Evolutionary conservation across 2,329 filamentous ascomycete genomes (phyloP).

Genomic region (Aspergillus versicolor): DNA sequence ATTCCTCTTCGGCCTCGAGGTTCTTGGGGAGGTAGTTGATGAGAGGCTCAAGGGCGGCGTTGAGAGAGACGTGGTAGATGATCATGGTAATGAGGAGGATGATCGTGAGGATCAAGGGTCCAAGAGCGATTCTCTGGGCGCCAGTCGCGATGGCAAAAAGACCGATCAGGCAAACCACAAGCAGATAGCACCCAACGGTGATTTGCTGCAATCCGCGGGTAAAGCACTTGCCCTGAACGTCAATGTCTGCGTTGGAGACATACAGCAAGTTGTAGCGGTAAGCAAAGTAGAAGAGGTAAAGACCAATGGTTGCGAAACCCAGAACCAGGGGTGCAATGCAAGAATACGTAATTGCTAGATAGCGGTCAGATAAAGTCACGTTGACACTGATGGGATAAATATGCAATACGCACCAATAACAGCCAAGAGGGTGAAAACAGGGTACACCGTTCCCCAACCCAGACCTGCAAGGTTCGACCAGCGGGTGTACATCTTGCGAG

Average conservation of each 20-base stretch:
- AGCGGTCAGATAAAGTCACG: neutral
- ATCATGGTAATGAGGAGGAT: slow-evolving; percentile 72
- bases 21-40: slow-evolving; percentile 77
- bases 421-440: slow-evolving; percentile 76
- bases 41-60: slow-evolving; percentile 71
- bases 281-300: slow-evolving; percentile 79
- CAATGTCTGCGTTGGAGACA: slow-evolving; percentile 76
- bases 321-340: slow-evolving; percentile 84
- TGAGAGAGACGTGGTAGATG: slow-evolving; percentile 71
- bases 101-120: slow-evolving; percentile 73
- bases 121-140: slow-evolving; percentile 61
- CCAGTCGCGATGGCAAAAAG: slow-evolving; percentile 71
- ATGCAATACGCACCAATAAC: slow-evolving; percentile 65
- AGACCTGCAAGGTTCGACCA: slow-evolving; percentile 73
- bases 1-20: slow-evolving; percentile 59
- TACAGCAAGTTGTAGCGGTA: slow-evolving; percentile 91
- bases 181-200: slow-evolving; percentile 78
- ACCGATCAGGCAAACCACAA: slow-evolving; percentile 79
- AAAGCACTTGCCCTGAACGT: slow-evolving; percentile 86
- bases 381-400: neutral
- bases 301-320: slow-evolving; percentile 74
- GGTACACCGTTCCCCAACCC: slow-evolving; percentile 81
- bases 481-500: slow-evolving; percentile 74
- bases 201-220: slow-evolving; percentile 85
- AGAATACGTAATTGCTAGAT: slow-evolving; percentile 74